Base-by-base conservation (phyloP, 208 protist genomes). In the Leishmania amazonensis region DNA sequence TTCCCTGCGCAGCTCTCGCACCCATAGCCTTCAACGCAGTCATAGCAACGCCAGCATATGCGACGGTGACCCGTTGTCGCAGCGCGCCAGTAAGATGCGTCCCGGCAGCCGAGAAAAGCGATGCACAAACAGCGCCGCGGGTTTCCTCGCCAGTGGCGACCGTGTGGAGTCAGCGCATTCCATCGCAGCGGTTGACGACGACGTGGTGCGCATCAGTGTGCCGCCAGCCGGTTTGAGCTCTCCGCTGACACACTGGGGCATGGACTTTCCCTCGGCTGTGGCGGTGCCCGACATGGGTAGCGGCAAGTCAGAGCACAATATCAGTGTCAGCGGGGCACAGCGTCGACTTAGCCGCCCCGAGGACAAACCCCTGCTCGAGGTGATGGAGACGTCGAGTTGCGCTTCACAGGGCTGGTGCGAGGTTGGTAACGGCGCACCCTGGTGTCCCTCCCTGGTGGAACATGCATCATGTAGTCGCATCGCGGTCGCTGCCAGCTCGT, bases 341-440 rank as follows among this genome's bases (percentile, higher is more conserved):
- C 62, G 73, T 31, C 83, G 79, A 49, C 65, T 79, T 19, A 86
- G 74, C 68, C 83, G 75, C 73, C 74, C 60, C 15, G 83, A 86
- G 31, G 75, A 80, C 54, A 57, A 54, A n/a, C 62, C 83, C 2
- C 49, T 86, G 40, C 74, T 86, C 31, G 83, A 86, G 83, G 73
- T 86, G 83, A 86, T 86, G 78, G 83, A 86, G 47, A 86, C 83
- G 40, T 86, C 83, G 2, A 51, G 60, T 1, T 67, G 78, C 21
- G 76, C 74, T 8, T 86, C 83, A 11, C 78, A 68, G 21, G 79
- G 78, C 64, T 58, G 57, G 67, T 70, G 64, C 31, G 77, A 53
- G 5, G 49, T 28, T 38, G 19, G 40, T 51, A 64, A 54, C 54
- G n/a, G 53, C 35, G 49, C 67, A 4, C 13, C 54, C 24, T 38